Base-by-base conservation (phyloP, 768 basidiomycete species). In the Suillus brevipes region DNA sequence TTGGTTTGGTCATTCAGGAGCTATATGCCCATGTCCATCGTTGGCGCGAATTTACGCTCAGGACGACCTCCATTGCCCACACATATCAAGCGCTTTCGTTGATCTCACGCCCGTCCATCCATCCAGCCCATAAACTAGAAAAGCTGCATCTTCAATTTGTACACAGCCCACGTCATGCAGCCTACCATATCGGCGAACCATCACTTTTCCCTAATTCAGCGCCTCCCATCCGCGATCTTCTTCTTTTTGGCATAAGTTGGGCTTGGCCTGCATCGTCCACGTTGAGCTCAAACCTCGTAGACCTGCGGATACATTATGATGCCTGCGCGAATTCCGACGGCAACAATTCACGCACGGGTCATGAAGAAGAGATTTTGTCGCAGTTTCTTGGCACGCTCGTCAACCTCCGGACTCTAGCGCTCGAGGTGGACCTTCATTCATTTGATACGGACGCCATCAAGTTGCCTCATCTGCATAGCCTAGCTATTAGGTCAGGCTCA, bases 221-320 rank as follows among this genome's bases (percentile, higher is more conserved):
- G 14, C n/a, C 56, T 57, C 56, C 56, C 14, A 25, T 57, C 20
- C 56, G 37, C 23, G 37, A 57, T 38, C 56, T 57, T 23, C n/a
- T 57, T 14, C 37, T 57, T 38, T 57, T 57, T 2, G 56, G 56
- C 56, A 57, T 38, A 9, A 23, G 14, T 25, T 57, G 36, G n/a
- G 13, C 37, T 4, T 57, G 56, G 56, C 14, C n/a, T 14, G 38
- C 56, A 9, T 8, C 56, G 7, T 57, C 56, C 37, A 38, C 25
- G n/a, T 1, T 23, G 4, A 25, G 37, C 1, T 38, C 56, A 1
- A n/a, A 64, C 71, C 73, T 31, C 71, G 68, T 14, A 4, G 61
- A 60, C 73, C 65, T 42, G 28, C 43, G 37, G 28, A 28, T 53
- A 9, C 52, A 10, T 31, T 53, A 53, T 53, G 70, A 66, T 25